Percentiles rank a stretch among this genome's conserved stretches.
phyloP scores from a whole-genome alignment of 331 rosid genomes.

The Dryas integrifolia region DNA sequence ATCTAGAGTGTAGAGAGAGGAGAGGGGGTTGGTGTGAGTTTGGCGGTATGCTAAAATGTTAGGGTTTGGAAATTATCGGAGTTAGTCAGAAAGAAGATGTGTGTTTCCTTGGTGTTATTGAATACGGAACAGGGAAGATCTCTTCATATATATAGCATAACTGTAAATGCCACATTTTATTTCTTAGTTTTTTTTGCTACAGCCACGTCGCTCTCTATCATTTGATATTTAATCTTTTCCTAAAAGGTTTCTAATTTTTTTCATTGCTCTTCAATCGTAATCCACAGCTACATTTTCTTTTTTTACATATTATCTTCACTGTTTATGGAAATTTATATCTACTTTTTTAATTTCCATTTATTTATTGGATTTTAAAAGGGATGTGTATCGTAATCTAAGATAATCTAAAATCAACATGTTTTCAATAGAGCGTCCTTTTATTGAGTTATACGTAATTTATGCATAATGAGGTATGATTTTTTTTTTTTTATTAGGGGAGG shows the following conservation, averaged over 20 bases:
- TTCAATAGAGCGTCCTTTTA: too few species aligned
- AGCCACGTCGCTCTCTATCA: constrained; percentile 12
- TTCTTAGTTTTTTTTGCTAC: not conserved
- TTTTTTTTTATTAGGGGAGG: too few species aligned
- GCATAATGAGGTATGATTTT: too few species aligned
- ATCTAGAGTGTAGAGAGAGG: constrained; percentile 2
- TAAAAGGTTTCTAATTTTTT: not conserved
- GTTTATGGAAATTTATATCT: too few species aligned
- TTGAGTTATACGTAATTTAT: too few species aligned
- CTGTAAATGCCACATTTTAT: constrained; percentile 2
- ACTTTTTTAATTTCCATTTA: too few species aligned
- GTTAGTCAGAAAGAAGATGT: not conserved
- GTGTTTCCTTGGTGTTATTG: constrained; percentile 15
- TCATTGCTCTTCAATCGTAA: not conserved
- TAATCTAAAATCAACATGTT: too few species aligned
- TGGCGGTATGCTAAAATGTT: constrained; percentile 12
- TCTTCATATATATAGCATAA: not conserved
- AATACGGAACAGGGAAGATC: constrained; percentile 7
- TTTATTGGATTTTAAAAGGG: too few species aligned
- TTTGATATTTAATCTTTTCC: not conserved
- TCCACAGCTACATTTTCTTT: not conserved
- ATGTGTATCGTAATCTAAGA: too few species aligned
- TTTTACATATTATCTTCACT: not conserved
- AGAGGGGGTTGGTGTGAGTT: not conserved
- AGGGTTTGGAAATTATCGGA: constrained; percentile 15